Base-by-base conservation (phyloP, 805 yeast species). In the Blastobotrys peoriensis region DNA sequence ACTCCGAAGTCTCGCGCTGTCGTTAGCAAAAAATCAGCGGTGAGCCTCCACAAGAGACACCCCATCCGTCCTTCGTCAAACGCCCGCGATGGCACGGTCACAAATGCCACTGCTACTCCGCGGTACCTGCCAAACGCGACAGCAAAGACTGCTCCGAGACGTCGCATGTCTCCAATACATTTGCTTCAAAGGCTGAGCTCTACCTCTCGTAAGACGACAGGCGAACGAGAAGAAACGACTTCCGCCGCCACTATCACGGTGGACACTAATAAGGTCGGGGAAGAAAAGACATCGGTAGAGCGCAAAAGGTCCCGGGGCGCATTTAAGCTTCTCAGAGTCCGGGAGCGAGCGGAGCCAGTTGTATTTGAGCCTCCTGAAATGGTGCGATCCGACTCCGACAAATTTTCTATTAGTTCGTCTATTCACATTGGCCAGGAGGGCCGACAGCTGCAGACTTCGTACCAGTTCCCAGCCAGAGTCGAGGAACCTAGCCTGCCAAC, bases 1-100 rank as follows among this genome's bases (percentile, higher is more conserved):
- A 16, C 33, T 28, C 46, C 16, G 40, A 17, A 33, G 40, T n/a
- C 28, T n/a, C n/a, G n/a, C n/a, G n/a, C n/a, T n/a, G 30, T 25
- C 10, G 30, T 25, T 25, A 25, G 13, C 30, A 25, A 25, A 13
- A 8, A 13, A 13, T 25, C 30, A 13, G 13, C 13, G 18, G 42
- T 40, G 4, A 27, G 22, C 15, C 18, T 19, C 35, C 38, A 46
- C 38, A 15, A 20, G 34, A 19, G 41, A 17, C 28, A 22, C 22
- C 37, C 17, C 16, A 36, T 19, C 10, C 39, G 22, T 5, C 48
- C 17, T 10, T 25, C 33, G 21, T 39, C 30, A 8, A 25, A 25
- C 15, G 43, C 27, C 36, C 15, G 42, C 38, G 41, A 37, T 23
- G 38, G 19, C 8, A 30, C 20, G 13, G 43, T 33, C 2, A 34